Percentiles rank a stretch among this genome's conserved stretches.
Conservation (phyloP, 805 yeast species). For the Candida suzukii region DNA sequence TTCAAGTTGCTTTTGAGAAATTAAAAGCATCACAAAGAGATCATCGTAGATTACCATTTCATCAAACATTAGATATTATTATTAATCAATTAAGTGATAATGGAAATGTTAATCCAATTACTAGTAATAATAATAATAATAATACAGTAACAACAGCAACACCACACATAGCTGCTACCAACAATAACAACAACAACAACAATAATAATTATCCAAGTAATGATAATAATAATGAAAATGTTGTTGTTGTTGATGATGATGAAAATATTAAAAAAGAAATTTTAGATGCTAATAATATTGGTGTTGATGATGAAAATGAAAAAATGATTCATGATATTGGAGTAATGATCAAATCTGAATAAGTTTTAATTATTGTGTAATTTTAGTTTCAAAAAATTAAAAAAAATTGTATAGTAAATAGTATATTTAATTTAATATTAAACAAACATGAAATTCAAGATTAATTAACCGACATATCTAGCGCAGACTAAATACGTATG, state of each 20-base stretch:
- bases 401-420: no score
- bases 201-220: not conserved
- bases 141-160: not conserved
- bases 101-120: no score
- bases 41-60: constrained; percentile 30
- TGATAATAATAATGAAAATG: no score
- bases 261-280: no score
- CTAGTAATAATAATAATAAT: no score
- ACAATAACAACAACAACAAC: not conserved
- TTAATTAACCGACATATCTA: no score
- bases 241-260: not conserved
- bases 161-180: not conserved
- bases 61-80: constrained; percentile 23
- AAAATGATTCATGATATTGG: not conserved
- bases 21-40: constrained; percentile 48
- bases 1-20: constrained; percentile 53
- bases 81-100: constrained; percentile 6
- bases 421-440: no score
- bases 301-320: not conserved
- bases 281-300: not conserved
- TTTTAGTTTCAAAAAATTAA: no score
- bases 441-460: no score
- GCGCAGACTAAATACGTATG: no score
- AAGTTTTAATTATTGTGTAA: not conserved
- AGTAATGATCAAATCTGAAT: not conserved